Percentiles rank a stretch among this genome's conserved stretches.
Conservation (phyloP, 306 rosid genomes). For the Herpetospermum pedunculosum region DNA sequence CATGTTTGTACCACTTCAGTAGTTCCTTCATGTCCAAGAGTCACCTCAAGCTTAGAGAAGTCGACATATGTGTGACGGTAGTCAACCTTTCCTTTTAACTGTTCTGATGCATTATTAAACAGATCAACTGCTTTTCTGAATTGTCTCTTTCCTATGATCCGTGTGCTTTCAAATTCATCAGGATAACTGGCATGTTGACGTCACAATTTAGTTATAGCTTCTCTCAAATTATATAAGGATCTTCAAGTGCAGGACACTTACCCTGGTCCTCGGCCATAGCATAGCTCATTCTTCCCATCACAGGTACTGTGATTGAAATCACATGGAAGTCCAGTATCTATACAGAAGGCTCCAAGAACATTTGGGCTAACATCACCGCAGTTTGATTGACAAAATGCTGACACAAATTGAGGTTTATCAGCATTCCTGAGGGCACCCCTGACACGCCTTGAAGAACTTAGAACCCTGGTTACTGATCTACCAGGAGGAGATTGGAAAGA, state of each 20-base stretch:
- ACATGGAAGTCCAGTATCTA: slow-evolving; percentile 83
- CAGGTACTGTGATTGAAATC: slow-evolving; percentile 95
- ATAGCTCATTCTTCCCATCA: slow-evolving; percentile 71
- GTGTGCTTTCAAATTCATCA: slow-evolving; percentile 92
- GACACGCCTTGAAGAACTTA: slow-evolving; percentile 59
- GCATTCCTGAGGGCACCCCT: slow-evolving; percentile 46
- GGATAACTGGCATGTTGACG: slow-evolving; percentile 54
- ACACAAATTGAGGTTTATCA: slow-evolving; percentile 59
- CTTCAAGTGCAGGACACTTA: slow-evolving; percentile 24
- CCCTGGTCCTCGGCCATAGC: slow-evolving; percentile 95
- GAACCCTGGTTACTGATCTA: slow-evolving; percentile 33
- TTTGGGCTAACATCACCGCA: slow-evolving; percentile 98
- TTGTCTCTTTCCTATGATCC: slow-evolving; percentile 81
- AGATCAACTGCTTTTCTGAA: slow-evolving; percentile 70
- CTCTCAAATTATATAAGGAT: background rate
- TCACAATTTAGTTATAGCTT: slow-evolving; percentile 4
- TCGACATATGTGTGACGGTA: slow-evolving; percentile 67
- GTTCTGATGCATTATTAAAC: slow-evolving; percentile 50
- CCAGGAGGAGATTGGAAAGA: slow-evolving; percentile 66
- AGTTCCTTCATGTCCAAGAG: slow-evolving; percentile 39
- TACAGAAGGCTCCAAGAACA: slow-evolving; percentile 77
- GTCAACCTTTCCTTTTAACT: slow-evolving; percentile 58
- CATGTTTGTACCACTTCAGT: slow-evolving; percentile 58
- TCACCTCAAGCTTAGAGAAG: slow-evolving; percentile 65
- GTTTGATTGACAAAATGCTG: slow-evolving; percentile 91